Base-by-base conservation (phyloP, 169 alveolate species). In the Plasmodium knowlesi region DNA sequence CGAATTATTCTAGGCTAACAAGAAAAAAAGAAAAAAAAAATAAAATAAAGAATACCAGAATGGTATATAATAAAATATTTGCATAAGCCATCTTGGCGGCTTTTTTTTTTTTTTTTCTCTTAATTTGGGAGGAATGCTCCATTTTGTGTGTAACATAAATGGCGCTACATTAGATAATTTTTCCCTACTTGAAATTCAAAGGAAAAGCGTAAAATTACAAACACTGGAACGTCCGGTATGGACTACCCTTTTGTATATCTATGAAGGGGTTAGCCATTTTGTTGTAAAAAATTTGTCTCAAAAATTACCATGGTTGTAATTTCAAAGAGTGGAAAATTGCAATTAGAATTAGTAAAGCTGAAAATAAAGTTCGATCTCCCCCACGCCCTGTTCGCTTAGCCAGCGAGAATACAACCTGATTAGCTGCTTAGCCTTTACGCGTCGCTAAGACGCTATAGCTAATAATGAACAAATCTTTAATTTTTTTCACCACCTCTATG, bases 21-120 rank as follows among this genome's bases (percentile, higher is more conserved):
- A 82, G 28, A 30, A 61, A 70, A 54, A 83, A 61, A 83, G 41
- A n/a, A n/a, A n/a, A n/a, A n/a, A n/a, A n/a, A n/a, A n/a, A n/a
- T n/a, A n/a, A n/a, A n/a, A n/a, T n/a, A n/a, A n/a, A n/a, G 71
- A 71, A 39, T 67, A 30, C 34, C 74, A 71, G 84, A 84, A 84
- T 16, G 14, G 83, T 84, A 84, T 78, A 84, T 54, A 43, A 57
- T 12, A n/a, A 41, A 78, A 78, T 78, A 41, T 10, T 82, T 61
- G 34, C 76, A 22, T 25, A 61, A 19, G 76, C 28, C 34, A 61
- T 61, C 19, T 61, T 61, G 34, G 76, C 76, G n/a, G 43, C 32
- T 82, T 54, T 82, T 82, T 61, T 82, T 82, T 82, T 82, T 53
- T 50, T 80, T 80, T 50, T 14, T 80, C 16, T 14, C 5, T 34